Conservation (phyloP, 176 grass and related monocot genomes). For the Hyparrhenia diplandra region DNA sequence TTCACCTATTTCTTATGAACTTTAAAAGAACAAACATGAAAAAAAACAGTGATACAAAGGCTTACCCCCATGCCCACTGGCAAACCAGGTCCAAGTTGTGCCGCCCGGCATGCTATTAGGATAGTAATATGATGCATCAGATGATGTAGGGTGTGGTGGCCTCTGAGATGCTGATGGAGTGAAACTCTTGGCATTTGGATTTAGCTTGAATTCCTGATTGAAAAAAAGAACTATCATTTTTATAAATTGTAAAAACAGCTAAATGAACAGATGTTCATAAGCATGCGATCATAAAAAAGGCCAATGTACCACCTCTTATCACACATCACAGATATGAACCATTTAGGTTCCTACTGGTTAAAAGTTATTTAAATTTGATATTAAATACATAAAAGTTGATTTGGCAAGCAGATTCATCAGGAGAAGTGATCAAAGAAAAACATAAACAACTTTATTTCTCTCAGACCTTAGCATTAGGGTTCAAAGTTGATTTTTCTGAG, state of each 20-base stretch:
- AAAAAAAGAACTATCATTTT: background rate
- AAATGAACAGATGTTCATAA: background rate
- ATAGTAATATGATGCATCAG: too few species aligned
- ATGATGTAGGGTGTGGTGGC: too few species aligned
- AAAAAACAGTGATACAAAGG: background rate
- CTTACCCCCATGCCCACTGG: slow-evolving; percentile 65
- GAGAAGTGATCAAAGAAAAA: background rate
- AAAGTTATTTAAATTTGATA: background rate
- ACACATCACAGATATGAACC: background rate
- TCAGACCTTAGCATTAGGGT: slow-evolving; percentile 70
- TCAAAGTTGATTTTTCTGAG: slow-evolving; percentile 58
- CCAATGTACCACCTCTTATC: background rate
- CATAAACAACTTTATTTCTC: background rate
- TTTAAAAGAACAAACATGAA: background rate
- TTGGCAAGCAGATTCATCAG: background rate
- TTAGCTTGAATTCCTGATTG: too few species aligned
- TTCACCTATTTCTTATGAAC: background rate
- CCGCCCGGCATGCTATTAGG: slow-evolving; percentile 35
- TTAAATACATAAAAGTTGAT: background rate
- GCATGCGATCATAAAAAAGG: background rate
- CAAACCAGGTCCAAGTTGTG: slow-evolving; percentile 46
- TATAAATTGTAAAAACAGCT: background rate
- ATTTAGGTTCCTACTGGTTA: background rate
- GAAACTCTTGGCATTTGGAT: too few species aligned
- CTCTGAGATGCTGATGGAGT: too few species aligned